Base-by-base conservation (phyloP, 352 stramenopile genomes). In the Aphanomyces cochlioides region DNA sequence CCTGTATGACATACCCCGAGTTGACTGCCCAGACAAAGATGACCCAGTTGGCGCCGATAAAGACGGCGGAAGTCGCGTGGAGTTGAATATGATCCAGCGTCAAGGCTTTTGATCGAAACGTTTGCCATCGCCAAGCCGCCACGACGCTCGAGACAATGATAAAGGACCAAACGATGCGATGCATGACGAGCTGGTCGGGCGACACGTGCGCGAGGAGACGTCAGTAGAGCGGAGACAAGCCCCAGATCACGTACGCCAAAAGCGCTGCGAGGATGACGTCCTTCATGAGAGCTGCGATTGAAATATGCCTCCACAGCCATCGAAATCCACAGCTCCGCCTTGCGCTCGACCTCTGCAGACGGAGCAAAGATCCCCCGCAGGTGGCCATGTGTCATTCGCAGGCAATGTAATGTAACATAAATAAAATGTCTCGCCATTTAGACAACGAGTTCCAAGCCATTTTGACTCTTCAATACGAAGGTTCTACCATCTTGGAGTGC, bases 11-110 rank as follows among this genome's bases (percentile, higher is more conserved):
- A 39, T 69, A 69, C 7, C 63, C 63, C 8, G 47, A 41, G 38
- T 69, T 57, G 38, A 60, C 47, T 21, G 63, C 40, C 63, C 63
- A 60, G 19, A 69, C 63, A 40, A 69, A 61, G 41, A 69, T 41
- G 8, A 34, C 8, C 63, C 63, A 69, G 37, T 69, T 69, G 47
- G 63, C 58, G 8, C 19, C 5, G 36, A 69, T 57, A 47, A 69
- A 47, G 28, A 59, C 7, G 7, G 19, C 38, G 15, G 63, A 57
- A 17, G 28, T 10, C 13, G 47, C 28, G 38, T 69, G 47, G 28
- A 69, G 48, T 21, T 5, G 17, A 21, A 57, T n/a, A 21, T 57
- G n/a, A 21, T 15, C 12, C 48, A 15, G 36, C 48, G 19, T 36
- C 6, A 57, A 6, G 6, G 48, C 6, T 7, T 57, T 7, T 15